These are phyloP conservation scores for Arxiozyma slooffiae DNA, from an alignment of 1,139 yeast species.

Conservation along the genomic window DNA sequence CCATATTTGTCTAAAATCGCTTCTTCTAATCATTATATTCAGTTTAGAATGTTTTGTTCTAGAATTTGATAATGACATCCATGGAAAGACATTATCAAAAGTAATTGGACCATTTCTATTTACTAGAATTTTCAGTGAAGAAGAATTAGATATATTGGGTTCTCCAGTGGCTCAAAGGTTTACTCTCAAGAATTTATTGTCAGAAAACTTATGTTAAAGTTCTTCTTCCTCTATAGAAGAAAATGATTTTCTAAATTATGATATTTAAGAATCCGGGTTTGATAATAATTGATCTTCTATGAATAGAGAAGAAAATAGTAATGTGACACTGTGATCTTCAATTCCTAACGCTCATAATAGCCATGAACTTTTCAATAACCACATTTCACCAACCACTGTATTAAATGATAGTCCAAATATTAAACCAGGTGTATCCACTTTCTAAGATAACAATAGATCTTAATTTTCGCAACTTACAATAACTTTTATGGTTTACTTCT, in stretches of 20 bases:
- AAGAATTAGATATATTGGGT: conserved; percentile 56
- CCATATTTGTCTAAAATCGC: conserved; percentile 36
- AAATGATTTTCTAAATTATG: neutral
- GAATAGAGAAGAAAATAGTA: neutral
- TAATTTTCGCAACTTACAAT: neutral
- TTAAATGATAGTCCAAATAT: neutral
- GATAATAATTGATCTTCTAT: neutral
- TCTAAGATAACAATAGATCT: neutral
- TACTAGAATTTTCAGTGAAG: conserved; percentile 52
- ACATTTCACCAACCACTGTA: neutral
- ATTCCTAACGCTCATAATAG: neutral
- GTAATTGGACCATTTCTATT: conserved; percentile 47
- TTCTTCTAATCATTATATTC: conserved; percentile 49
- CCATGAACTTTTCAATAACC: no score
- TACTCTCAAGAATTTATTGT: conserved; percentile 31
- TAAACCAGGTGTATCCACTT: neutral
- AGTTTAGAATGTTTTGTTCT: conserved; percentile 62
- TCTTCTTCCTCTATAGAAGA: neutral
- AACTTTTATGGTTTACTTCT: no score
- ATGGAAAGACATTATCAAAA: conserved; percentile 66
- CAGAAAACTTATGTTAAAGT: conserved; percentile 11
- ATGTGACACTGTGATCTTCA: neutral
- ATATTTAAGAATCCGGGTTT: neutral
- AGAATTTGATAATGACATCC: conserved; percentile 85
- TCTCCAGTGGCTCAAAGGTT: conserved; percentile 35